Evolutionary conservation across 1,284 basidiomycete genomes (phyloP).

Genomic region (Laetiporus sulphureus): DNA sequence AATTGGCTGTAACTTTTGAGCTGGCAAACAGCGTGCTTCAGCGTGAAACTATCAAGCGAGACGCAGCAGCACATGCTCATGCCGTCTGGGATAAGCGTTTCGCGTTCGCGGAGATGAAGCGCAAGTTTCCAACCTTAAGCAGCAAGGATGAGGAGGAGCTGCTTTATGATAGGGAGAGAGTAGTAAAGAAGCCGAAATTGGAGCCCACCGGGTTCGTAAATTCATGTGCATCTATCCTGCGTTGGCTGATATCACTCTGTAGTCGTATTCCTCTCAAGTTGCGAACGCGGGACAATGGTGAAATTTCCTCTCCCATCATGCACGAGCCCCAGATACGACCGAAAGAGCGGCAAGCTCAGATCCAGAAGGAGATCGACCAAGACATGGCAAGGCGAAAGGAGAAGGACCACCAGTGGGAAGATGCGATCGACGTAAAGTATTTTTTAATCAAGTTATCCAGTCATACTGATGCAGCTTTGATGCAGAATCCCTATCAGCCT

Average conservation of each 20-base stretch:
- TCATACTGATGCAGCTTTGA: conserved; percentile 5
- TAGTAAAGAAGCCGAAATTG: conserved; percentile 49
- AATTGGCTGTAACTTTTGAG: conserved; percentile 69
- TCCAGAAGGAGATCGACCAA: conserved; percentile 64
- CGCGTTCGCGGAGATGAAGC: conserved; percentile 74
- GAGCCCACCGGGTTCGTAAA: conserved; percentile 33
- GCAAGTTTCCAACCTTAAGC: conserved; percentile 62
- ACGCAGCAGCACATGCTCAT: conserved; percentile 50
- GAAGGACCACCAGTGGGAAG: conserved; percentile 80
- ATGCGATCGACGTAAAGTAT: conserved; percentile 65
- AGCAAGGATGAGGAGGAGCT: conserved; percentile 81
- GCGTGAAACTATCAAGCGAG: conserved; percentile 75
- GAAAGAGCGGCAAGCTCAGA: conserved; percentile 56
- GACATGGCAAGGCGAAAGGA: conserved; percentile 65
- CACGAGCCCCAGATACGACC: conserved; percentile 52
- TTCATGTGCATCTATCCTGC: conserved; percentile 4
- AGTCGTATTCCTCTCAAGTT: conserved; percentile 49
- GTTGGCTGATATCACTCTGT: conserved; percentile 9
- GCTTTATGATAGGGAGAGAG: conserved; percentile 68
- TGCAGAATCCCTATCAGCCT: conserved; percentile 57
- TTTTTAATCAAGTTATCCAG: not conserved
- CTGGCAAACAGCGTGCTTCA: conserved; percentile 63
- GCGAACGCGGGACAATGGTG: conserved; percentile 35
- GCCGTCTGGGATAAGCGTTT: conserved; percentile 78
- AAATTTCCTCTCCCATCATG: conserved; percentile 33